Evolutionary conservation across 2,329 filamentous ascomycete genomes (phyloP).

Genomic region (Fusarium sp.): DNA sequence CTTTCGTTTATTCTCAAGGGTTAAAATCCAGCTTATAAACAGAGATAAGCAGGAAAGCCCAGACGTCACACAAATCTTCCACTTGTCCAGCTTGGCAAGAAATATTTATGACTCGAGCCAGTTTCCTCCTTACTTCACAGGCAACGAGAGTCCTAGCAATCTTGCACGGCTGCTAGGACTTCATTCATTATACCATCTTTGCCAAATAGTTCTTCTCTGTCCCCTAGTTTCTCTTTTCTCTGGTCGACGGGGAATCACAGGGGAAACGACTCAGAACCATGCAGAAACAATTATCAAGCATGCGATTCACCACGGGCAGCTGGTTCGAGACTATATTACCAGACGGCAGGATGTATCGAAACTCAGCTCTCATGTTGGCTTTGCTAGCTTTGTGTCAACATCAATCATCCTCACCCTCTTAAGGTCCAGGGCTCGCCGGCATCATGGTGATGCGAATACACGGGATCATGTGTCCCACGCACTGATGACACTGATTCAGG

Average conservation of each 20-base stretch:
- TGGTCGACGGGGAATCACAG: rapidly evolving
- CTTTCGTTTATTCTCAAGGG: not conserved
- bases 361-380: not conserved
- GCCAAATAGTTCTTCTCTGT: not conserved
- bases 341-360: not conserved
- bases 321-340: not conserved
- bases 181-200: not conserved
- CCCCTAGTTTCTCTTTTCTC: not conserved
- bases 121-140: not conserved
- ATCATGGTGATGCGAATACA: not conserved
- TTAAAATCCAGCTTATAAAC: not conserved
- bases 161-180: not conserved
- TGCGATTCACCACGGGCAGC: not conserved
- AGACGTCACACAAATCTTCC: not conserved
- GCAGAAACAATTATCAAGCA: not conserved
- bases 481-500: not conserved
- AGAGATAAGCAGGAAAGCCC: rapidly evolving
- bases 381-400: not conserved
- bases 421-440: not conserved
- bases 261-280: not conserved
- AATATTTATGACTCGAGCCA: not conserved
- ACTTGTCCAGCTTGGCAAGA: not conserved
- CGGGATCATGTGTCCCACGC: not conserved
- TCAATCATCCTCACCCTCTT: not conserved
- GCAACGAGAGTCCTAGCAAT: not conserved